Conservation (phyloP, 805 yeast genomes). For the Pachysolen tannophilus region DNA sequence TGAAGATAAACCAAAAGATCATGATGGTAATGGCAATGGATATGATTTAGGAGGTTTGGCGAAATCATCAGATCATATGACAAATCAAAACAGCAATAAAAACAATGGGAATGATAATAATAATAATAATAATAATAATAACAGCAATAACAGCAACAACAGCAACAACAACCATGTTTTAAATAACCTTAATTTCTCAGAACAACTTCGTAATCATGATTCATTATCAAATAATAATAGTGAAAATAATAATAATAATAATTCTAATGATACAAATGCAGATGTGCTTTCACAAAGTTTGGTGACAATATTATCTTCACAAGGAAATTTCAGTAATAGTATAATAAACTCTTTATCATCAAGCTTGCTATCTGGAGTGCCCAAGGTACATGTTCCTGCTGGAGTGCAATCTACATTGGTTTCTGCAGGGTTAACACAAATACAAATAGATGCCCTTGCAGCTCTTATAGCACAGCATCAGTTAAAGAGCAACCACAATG, state of each 20-base stretch:
- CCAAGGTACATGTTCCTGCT: constrained; percentile 62
- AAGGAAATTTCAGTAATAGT: constrained; percentile 2
- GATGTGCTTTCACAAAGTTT: constrained; percentile 8
- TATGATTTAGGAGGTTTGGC: constrained; percentile 5
- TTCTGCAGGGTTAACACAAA: constrained; percentile 58
- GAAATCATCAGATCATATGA: constrained; percentile 2
- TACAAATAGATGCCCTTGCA: constrained; percentile 66
- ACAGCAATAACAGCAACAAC: constrained; percentile 11
- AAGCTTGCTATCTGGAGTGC: constrained; percentile 35
- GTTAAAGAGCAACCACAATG: too few relatives aligned
- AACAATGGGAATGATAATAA: constrained; percentile 14
- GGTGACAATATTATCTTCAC: constrained; percentile 8
- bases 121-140: constrained; percentile 22
- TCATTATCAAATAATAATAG: background rate
- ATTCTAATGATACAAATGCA: background rate
- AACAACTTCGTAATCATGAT: too few relatives aligned
- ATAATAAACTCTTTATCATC: constrained; percentile 13
- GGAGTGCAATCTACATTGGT: constrained; percentile 60
- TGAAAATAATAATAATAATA: background rate
- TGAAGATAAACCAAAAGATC: constrained; percentile 56
- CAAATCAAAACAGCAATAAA: constrained; percentile 1
- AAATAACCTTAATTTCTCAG: too few relatives aligned
- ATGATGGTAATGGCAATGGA: constrained; percentile 13
- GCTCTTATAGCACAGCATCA: constrained; percentile 70
- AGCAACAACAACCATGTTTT: too few relatives aligned